Evolutionary conservation across 345 rosid genomes (phyloP).

Genomic region (Linum trigynum): DNA sequence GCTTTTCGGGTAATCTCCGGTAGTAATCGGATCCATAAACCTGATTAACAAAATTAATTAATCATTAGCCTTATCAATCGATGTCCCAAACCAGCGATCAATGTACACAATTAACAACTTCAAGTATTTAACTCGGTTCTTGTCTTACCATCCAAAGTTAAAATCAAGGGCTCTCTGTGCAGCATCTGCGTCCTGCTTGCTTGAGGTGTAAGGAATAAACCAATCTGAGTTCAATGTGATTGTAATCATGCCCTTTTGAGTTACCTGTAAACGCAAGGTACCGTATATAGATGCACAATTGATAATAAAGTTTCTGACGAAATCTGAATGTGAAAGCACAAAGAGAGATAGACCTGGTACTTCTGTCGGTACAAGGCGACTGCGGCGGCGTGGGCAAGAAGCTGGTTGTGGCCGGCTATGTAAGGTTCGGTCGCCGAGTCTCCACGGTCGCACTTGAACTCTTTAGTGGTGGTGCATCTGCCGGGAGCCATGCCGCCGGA

Average conservation of each 20-base stretch:
- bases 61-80: neutral
- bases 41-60: constrained; percentile 9
- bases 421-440: constrained; percentile 47
- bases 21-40: constrained; percentile 26
- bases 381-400: constrained; percentile 29
- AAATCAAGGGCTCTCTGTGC: constrained; percentile 23
- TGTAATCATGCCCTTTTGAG: constrained; percentile 28
- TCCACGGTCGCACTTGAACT: constrained; percentile 37
- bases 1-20: constrained; percentile 26
- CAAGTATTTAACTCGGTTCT: neutral
- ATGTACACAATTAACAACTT: neutral
- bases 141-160: constrained; percentile 6
- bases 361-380: constrained; percentile 17
- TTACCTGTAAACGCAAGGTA: constrained; percentile 12
- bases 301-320: too few relatives aligned
- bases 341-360: constrained; percentile 16
- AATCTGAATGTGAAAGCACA: too few relatives aligned
- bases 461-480: constrained; percentile 37
- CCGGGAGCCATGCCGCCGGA: constrained; percentile 36
- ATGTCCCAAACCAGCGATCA: neutral
- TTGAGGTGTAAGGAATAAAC: constrained; percentile 15
- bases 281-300: neutral
- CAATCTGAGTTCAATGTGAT: constrained; percentile 20
- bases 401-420: constrained; percentile 43
- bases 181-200: constrained; percentile 23